Percentiles rank a stretch among this genome's conserved stretches.
Evolutionary conservation across 2,329 filamentous ascomycete species (phyloP).

Genomic region (Allantophomopsis cytisporea): DNA sequence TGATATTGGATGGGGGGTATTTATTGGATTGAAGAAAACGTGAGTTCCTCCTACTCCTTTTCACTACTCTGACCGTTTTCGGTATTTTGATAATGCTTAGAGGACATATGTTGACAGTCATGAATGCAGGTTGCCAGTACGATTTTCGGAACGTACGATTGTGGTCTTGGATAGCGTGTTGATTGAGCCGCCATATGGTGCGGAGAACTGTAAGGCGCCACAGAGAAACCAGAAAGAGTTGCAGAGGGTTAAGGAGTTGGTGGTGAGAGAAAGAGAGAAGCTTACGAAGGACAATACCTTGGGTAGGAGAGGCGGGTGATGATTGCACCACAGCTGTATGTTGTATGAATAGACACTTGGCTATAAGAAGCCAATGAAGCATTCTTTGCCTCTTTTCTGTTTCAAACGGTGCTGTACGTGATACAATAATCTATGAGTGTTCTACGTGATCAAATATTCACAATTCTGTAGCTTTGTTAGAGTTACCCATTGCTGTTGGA

Average conservation of each 20-base stretch:
- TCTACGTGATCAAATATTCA: too few relatives aligned
- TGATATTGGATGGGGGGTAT: background rate
- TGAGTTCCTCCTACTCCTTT: background rate
- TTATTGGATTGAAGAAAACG: background rate
- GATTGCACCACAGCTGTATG: too few relatives aligned
- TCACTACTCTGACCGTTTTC: too few relatives aligned
- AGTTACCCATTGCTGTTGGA: too few relatives aligned
- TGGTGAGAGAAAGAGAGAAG: slow-evolving; percentile 1
- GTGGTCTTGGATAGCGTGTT: slow-evolving; percentile 6
- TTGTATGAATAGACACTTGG: too few relatives aligned
- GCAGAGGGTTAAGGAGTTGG: slow-evolving; percentile 4
- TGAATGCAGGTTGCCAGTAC: slow-evolving; percentile 3
- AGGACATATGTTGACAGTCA: background rate
- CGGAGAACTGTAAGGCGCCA: slow-evolving; percentile 5
- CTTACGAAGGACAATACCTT: slow-evolving; percentile 1
- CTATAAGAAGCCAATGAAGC: too few relatives aligned
- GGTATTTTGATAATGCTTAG: background rate
- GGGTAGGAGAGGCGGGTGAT: background rate
- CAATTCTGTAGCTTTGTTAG: too few relatives aligned
- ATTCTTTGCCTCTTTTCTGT: too few relatives aligned
- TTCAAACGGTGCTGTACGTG: too few relatives aligned
- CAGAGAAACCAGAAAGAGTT: slow-evolving; percentile 2
- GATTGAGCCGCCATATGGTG: slow-evolving; percentile 5
- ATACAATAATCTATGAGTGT: too few relatives aligned
- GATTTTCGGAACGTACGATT: slow-evolving; percentile 5